Base-by-base conservation (phyloP, 768 basidiomycete species). In the Mrakia frigida region DNA sequence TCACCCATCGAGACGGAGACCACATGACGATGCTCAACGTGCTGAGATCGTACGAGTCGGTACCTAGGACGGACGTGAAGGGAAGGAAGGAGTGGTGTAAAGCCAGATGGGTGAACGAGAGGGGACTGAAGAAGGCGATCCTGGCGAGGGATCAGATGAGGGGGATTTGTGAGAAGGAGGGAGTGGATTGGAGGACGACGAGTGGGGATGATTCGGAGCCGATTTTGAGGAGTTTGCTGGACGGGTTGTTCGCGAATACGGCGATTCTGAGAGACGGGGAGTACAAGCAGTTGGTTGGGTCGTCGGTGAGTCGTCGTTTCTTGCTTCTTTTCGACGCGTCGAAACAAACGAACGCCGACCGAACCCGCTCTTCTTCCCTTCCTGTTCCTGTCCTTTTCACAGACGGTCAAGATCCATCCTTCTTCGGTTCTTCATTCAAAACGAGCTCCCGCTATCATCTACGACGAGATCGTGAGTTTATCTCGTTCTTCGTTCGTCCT, bases 1-100 rank as follows among this genome's bases (percentile, higher is more conserved):
- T 98, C 82, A 85, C 88, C 10, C 92, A 95, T 83, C 85, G 89
- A 0, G 87, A 89, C 43, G 96, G 97, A 7, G 97, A 99, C 83
- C 97, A 99, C 83, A 85, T 95, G 79, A 95, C 92, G 31, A 87
- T 91, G 74, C 87, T 98, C 78, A 95, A 95, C 80, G 90, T 90
- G n/a, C 85, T 95, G 35, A 87, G 88, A 14, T 88, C 92, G 28
- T 98, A 92, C 82, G 87, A 90, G 76, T 92, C 74, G 21, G 50
- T 74, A 9, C 75, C 77, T 6, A 41, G 69, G 72, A n/a, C n/a
- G 35, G 72, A 77, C 37, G 37, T 39, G 60, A 60, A 33, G 83
- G 88, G 78, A 86, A 84, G 78, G 82, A 81, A 60, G 75, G 89
- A 88, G 56, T 99, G 96, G 96, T 97, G 94, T 83, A 86, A 88